Conservation (phyloP, 345 rosid genomes). For the Eucalyptus cloeziana region DNA sequence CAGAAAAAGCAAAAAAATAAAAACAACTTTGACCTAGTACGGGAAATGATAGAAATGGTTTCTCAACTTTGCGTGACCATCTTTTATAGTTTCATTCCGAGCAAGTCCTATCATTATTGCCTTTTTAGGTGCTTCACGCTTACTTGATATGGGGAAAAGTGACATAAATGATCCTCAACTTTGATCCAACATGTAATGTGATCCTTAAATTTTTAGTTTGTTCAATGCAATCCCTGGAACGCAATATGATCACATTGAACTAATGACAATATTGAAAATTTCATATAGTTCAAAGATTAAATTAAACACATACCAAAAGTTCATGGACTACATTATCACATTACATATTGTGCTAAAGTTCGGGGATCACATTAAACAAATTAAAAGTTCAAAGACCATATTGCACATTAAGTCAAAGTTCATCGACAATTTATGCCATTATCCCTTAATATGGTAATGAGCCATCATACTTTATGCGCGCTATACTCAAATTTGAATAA, state of each 20-base stretch:
- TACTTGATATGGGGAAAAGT: too few species aligned
- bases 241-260: too few species aligned
- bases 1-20: too few species aligned
- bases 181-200: too few species aligned
- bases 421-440: neutral
- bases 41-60: neutral
- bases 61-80: accelerated
- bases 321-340: accelerated
- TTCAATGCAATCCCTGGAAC: accelerated
- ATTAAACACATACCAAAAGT: too few species aligned
- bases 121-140: neutral
- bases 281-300: too few species aligned
- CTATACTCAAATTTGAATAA: neutral
- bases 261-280: too few species aligned
- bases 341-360: accelerated
- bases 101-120: neutral
- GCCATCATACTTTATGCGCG: too few species aligned
- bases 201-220: accelerated
- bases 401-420: accelerated
- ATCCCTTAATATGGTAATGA: too few species aligned
- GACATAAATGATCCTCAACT: accelerated
- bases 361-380: accelerated
- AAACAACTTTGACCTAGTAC: neutral
- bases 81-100: neutral
- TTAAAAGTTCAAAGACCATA: accelerated